Evolutionary conservation across 2,329 filamentous ascomycete genomes (phyloP), one percentile per base, ranked within the genome.

Genomic region (Colletotrichum sp.): DNA sequence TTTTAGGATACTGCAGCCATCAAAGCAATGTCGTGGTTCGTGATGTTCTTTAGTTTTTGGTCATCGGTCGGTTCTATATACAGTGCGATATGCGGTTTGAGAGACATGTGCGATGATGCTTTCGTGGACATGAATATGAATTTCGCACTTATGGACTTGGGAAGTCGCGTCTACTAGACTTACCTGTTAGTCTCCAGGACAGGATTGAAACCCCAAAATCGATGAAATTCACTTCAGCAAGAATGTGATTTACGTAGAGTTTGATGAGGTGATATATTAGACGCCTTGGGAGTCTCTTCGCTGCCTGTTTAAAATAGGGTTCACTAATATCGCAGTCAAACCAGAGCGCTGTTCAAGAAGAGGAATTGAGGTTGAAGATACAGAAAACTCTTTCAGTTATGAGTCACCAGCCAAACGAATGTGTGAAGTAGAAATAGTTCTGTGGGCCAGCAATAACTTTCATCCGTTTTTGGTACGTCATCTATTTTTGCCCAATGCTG

Each of bases 261-360:
- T 27, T 27, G 27, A 27, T 27, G 27, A 27, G 27, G 4, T 27
- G 5, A 27, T 27, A 27, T 27, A 6, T 27, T 27, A 6, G 27
- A 27, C 27, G 27, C 11, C 30, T 32, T 32, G 8, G 7, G 8
- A 39, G 34, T 39, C 15, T 16, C 34, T 36, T 0, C 34, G 34
- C 34, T 0, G 34, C 7, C 36, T 39, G 34, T 16, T 39, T 39
- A 6, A 0, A 0, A 0, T 44, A 44, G 16, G 0, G 36, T 0
- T 44, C 36, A 3, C 5, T 0, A 6, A 19, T 0, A 44, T 44
- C 9, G 39, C 3, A 11, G 0, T 44, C 39, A 6, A n/a, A 49
- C 3, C 19, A 49, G n/a, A 52, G 12, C n/a, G 44, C 44, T 22
- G n/a, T 52, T 8, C n/a, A 0, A 13, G 44, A 13, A 0, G 44